Evolutionary conservation across 257 asterid genomes (phyloP).

Genomic region (Voacanga thouarsii): DNA sequence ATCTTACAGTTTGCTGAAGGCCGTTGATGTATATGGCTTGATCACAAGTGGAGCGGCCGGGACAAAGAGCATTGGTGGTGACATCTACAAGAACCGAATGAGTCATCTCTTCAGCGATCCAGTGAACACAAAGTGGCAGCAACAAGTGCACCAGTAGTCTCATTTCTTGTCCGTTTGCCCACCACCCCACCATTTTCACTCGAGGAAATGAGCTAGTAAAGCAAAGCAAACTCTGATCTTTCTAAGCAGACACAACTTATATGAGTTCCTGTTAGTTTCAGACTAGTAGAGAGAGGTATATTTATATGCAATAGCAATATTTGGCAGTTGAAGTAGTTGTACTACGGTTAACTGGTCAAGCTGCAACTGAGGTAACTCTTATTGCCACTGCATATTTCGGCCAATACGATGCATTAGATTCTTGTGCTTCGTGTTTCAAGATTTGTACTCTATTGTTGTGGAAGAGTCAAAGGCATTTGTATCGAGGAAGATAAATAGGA

Average conservation of each 20-base stretch:
- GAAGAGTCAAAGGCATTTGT: too few relatives aligned
- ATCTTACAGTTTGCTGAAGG: conserved; percentile 76
- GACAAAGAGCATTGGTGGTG: conserved; percentile 82
- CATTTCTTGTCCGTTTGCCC: conserved; percentile 44
- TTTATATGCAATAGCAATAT: too few relatives aligned
- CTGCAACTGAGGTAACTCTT: too few relatives aligned
- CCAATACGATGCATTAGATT: too few relatives aligned
- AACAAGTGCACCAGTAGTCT: conserved; percentile 58
- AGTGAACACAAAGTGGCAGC: conserved; percentile 70
- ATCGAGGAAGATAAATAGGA: too few relatives aligned
- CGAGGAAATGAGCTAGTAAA: not conserved
- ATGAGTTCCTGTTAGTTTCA: too few relatives aligned
- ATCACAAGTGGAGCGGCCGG: conserved; percentile 57
- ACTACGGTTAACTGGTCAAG: too few relatives aligned
- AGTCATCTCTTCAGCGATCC: conserved; percentile 94
- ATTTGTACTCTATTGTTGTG: too few relatives aligned
- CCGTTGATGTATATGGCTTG: conserved; percentile 82
- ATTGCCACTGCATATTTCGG: too few relatives aligned
- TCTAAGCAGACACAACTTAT: not conserved
- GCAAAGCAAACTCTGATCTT: not conserved
- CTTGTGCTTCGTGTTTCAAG: too few relatives aligned
- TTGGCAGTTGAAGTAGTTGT: too few relatives aligned
- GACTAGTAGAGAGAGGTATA: too few relatives aligned
- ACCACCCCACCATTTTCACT: conserved; percentile 25
- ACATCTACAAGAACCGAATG: conserved; percentile 83